These are phyloP conservation scores for Conidiobolus incongruus DNA, from an alignment of 371 early-diverging fungal species.

Conservation along the genomic window DNA sequence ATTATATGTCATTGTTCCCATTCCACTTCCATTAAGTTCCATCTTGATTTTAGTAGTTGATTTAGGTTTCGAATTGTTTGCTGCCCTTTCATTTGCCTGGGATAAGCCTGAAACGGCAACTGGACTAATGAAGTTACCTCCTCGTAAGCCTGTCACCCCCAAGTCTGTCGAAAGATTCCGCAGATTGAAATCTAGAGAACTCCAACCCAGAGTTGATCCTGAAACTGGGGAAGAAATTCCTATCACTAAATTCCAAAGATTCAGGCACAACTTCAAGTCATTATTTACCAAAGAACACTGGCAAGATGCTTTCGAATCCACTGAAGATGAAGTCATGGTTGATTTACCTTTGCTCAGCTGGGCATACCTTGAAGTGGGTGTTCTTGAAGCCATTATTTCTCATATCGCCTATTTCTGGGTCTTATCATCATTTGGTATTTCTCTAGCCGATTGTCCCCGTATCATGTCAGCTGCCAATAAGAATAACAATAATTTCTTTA, in stretches of 20 bases:
- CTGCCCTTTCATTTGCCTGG: constrained; percentile 80
- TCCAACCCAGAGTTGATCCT: too few relatives aligned
- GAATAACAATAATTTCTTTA: too few relatives aligned
- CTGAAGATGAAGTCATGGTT: constrained; percentile 65
- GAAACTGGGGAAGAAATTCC: too few relatives aligned
- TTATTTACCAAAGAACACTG: constrained; percentile 27
- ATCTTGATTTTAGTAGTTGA: too few relatives aligned
- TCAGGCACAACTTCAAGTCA: constrained; percentile 13
- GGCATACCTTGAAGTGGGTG: too few relatives aligned
- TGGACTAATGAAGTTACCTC: constrained; percentile 68
- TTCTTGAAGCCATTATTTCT: constrained; percentile 49
- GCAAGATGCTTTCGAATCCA: constrained; percentile 29
- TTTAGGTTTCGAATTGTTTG: too few relatives aligned
- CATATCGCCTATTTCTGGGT: constrained; percentile 53
- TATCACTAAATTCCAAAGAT: too few relatives aligned
- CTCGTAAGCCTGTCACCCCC: constrained; percentile 64
- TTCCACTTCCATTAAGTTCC: too few relatives aligned
- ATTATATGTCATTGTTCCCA: too few relatives aligned
- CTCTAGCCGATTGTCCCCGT: constrained; percentile 23
- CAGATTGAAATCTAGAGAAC: too few relatives aligned
- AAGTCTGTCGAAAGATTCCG: too few relatives aligned
- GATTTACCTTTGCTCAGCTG: constrained; percentile 59
- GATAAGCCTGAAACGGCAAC: constrained; percentile 58
- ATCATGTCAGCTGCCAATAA: constrained; percentile 8
- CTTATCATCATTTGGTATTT: constrained; percentile 19